A percentile compares a stretch with the other conserved stretches of the same genome.
Conservation (phyloP, 139 green algal species). For the Chlorella sp. region DNA sequence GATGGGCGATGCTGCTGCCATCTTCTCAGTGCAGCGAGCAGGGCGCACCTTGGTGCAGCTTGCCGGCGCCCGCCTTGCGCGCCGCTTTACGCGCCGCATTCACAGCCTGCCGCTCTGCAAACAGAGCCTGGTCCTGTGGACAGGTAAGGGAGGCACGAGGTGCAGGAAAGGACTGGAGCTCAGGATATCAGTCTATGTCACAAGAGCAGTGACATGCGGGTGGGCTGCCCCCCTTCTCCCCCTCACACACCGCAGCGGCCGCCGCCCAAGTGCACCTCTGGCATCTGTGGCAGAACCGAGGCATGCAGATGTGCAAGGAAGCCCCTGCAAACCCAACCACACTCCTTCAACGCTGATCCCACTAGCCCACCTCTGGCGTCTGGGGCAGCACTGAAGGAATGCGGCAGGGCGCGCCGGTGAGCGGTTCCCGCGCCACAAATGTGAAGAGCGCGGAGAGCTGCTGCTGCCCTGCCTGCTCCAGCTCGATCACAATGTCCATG, state of each 20-base stretch:
- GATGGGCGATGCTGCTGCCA: too few relatives aligned
- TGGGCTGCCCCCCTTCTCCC: too few relatives aligned
- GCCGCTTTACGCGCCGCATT: slow-evolving; percentile 55
- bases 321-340: too few relatives aligned
- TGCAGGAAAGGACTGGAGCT: too few relatives aligned
- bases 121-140: slow-evolving; percentile 37
- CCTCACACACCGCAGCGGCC: too few relatives aligned
- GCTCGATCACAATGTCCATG: slow-evolving; percentile 41
- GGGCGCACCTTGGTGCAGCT: slow-evolving; percentile 1
- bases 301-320: too few relatives aligned
- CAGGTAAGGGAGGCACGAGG: too few relatives aligned
- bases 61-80: not conserved
- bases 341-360: too few relatives aligned
- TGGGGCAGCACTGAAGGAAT: slow-evolving; percentile 66
- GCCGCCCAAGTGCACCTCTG: too few relatives aligned
- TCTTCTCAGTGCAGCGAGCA: not conserved
- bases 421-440: slow-evolving; percentile 47
- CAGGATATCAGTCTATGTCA: too few relatives aligned
- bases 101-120: slow-evolving; percentile 58
- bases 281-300: too few relatives aligned
- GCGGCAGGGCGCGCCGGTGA: slow-evolving; percentile 48
- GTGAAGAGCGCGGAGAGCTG: slow-evolving; percentile 22
- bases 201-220: too few relatives aligned
- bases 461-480: slow-evolving; percentile 2
- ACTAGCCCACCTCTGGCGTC: not conserved